Base-by-base conservation (phyloP, 805 yeast species). In the Schwanniomyces polymorphus region DNA sequence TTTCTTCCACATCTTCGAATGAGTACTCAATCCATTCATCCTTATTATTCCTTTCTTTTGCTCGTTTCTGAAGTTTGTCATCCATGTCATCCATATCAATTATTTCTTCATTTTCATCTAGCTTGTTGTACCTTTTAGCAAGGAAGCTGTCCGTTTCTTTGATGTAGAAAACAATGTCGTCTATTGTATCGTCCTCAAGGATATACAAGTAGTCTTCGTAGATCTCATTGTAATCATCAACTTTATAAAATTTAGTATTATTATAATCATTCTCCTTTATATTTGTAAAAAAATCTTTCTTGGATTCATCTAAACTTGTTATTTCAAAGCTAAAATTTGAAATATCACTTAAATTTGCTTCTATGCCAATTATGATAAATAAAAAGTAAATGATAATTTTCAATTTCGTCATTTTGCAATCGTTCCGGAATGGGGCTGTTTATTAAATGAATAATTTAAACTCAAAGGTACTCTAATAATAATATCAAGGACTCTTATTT, bases 1-100 rank as follows among this genome's bases (percentile, higher is more conserved):
- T 34, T 1, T 46, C 31, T 17, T 37, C 26, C 17, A 41, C 41
- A 17, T 40, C 45, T 12, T 47, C 47, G 26, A 42, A 52, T 5
- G 34, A 14, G 37, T 48, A 46, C 38, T 53, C 57, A 17, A 51
- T 50, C 57, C 57, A 53, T 21, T 28, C 17, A 28, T 28, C 28
- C 10, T 8, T 26, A n/a, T 18, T 17, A 3, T 41, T 37, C 10
- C 3, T 12, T 11, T 16, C 16, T 23, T 11, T 8, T 10, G 18
- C 27, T 21, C 9, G 16, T 4, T 18, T 37, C 28, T 14, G 21
- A 21, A 21, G 23, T 3, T 3, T 21, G 23, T 21, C 23, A 4
- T 11, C 31, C 11, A 41, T 12, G 27, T 33, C 44, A 26, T 45
- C 51, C n/a, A 48, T 44, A 26, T 41, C 35, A 31, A 41, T 28